These are phyloP conservation scores for Hypoxylon sp. DNA, from an alignment of 2,329 filamentous ascomycete species.

Conservation along the genomic window DNA sequence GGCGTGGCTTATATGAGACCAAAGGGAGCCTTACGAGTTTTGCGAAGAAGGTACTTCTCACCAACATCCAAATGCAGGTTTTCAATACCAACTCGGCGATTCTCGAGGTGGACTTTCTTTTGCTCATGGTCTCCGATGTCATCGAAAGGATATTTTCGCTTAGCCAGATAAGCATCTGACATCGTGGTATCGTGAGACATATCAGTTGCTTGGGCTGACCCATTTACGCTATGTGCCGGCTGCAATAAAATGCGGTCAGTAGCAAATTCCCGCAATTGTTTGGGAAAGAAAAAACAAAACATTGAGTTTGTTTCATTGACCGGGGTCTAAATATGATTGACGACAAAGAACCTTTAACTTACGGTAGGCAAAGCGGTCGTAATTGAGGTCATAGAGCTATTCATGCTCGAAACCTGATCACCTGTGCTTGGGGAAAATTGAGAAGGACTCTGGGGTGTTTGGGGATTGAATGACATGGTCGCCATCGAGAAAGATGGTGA, in stretches of 20 bases:
- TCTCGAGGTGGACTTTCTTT: constrained; percentile 75
- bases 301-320: neutral
- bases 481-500: constrained; percentile 54
- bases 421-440: constrained; percentile 70
- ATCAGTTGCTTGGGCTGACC: constrained; percentile 55
- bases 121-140: constrained; percentile 69
- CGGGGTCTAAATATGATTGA: neutral
- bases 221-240: constrained; percentile 54
- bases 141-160: constrained; percentile 73
- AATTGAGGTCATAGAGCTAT: constrained; percentile 66
- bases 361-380: constrained; percentile 70
- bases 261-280: constrained; percentile 4
- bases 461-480: constrained; percentile 77
- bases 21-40: constrained; percentile 75
- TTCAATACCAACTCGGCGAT: constrained; percentile 72
- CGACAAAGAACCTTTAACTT: constrained; percentile 31
- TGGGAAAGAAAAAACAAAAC: neutral
- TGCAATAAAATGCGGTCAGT: constrained; percentile 39
- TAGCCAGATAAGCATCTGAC: constrained; percentile 69
- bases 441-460: constrained; percentile 77
- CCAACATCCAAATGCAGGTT: constrained; percentile 77
- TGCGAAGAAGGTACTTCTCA: constrained; percentile 76
- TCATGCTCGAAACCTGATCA: constrained; percentile 66
- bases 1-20: constrained; percentile 49
- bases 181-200: constrained; percentile 60